phyloP scores from a whole-genome alignment of 768 basidiomycete genomes.

The Botryobasidium botryosum region DNA sequence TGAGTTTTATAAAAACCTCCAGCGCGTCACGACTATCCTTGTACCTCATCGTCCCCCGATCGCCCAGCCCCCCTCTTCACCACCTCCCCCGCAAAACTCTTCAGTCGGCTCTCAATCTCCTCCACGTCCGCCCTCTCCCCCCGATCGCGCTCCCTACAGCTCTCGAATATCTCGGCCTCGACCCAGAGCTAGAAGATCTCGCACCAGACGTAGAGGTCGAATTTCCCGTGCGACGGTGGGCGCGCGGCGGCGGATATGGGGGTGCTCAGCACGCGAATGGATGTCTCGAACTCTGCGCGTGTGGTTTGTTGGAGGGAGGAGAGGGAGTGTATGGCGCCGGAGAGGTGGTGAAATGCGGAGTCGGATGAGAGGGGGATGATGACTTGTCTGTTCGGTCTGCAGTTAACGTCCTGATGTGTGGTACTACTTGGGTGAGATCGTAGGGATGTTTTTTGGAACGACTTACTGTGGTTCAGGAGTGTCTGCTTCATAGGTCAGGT shows the following conservation, averaged over 20 bases:
- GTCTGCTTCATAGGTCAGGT: too few species aligned
- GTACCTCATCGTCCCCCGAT: constrained; percentile 35
- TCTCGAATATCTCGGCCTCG: constrained; percentile 76
- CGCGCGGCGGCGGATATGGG: constrained; percentile 20
- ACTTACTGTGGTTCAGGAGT: too few species aligned
- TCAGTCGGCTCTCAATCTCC: constrained; percentile 49
- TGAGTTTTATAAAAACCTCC: constrained; percentile 56
- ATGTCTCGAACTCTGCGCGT: constrained; percentile 32
- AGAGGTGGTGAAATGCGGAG: constrained; percentile 58
- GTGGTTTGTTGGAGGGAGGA: constrained; percentile 29
- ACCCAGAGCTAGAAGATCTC: constrained; percentile 79
- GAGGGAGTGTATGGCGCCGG: constrained; percentile 37
- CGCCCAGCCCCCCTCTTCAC: constrained; percentile 38
- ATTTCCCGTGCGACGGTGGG: constrained; percentile 17
- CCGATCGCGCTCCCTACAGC: constrained; percentile 38
- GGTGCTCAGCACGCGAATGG: constrained; percentile 30
- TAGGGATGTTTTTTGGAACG: too few species aligned
- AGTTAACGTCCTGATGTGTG: too few species aligned
- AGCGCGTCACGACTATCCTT: constrained; percentile 42
- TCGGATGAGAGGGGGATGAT: constrained; percentile 71
- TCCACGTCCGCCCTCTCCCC: constrained; percentile 58
- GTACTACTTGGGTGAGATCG: too few species aligned
- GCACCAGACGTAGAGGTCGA: constrained; percentile 76
- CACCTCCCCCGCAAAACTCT: constrained; percentile 43
- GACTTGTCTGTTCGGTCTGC: too few species aligned